These are phyloP conservation scores for Mytilinidion resinicola DNA, from an alignment of 495 filamentous ascomycete species.

Conservation along the genomic window DNA sequence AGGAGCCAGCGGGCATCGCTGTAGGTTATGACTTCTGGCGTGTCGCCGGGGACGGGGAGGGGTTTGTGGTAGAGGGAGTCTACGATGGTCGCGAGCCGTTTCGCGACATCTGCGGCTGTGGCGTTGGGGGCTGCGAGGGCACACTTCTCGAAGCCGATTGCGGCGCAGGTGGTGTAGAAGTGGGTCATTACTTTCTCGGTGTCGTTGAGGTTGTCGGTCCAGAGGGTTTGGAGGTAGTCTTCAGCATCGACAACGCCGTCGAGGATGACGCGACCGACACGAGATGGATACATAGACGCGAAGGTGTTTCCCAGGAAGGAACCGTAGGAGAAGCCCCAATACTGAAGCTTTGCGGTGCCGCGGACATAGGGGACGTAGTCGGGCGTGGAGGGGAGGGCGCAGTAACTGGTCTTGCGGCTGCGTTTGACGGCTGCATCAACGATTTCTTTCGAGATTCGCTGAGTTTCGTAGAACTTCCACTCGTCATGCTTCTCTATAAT, in stretches of 20 bases:
- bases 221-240: conserved; percentile 29
- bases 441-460: conserved; percentile 10
- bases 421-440: not conserved
- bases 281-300: conserved; percentile 49
- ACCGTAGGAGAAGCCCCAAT: conserved; percentile 35
- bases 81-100: conserved; percentile 40
- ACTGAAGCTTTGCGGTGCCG: conserved; percentile 27
- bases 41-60: conserved; percentile 38
- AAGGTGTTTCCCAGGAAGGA: conserved; percentile 39
- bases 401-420: not conserved
- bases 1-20: conserved; percentile 34
- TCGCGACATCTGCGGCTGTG: conserved; percentile 39
- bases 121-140: conserved; percentile 38
- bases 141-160: conserved; percentile 45
- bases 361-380: conserved; percentile 4
- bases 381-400: not conserved
- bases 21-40: conserved; percentile 32
- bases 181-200: conserved; percentile 44
- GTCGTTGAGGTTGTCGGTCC: conserved; percentile 33
- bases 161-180: conserved; percentile 50
- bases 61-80: conserved; percentile 43
- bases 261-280: conserved; percentile 44
- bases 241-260: conserved; percentile 49
- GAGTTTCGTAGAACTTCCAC: conserved; percentile 34
- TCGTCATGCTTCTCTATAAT: conserved; percentile 47